Evolutionary conservation across 768 basidiomycete species (phyloP).

Genomic region (Sporobolomyces phaffii): DNA sequence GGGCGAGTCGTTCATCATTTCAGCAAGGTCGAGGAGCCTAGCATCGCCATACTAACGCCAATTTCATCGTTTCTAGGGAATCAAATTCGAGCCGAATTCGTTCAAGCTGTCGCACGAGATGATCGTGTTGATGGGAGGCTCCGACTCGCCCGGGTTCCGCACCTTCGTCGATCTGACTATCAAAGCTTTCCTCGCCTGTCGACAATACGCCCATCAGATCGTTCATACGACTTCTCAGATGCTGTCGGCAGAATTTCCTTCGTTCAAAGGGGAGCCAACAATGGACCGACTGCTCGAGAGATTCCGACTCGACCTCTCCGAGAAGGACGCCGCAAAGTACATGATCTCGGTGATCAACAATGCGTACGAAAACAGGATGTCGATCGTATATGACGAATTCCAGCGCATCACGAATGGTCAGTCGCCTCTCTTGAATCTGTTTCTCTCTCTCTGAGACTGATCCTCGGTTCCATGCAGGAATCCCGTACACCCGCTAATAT

Average conservation of each 20-base stretch:
- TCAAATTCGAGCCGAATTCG: conserved; percentile 96
- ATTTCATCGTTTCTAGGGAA: too few species aligned
- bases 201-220: conserved; percentile 88
- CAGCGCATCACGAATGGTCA: not conserved
- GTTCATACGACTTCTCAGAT: conserved; percentile 83
- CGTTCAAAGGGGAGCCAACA: conserved; percentile 92
- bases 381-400: conserved; percentile 86
- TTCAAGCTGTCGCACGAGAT: conserved; percentile 99
- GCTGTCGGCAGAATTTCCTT: conserved; percentile 89
- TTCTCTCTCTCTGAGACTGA: not conserved
- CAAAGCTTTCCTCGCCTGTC: conserved; percentile 91
- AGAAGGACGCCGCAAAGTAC: conserved; percentile 85
- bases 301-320: conserved; percentile 72
- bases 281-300: conserved; percentile 80
- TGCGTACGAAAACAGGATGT: conserved; percentile 89
- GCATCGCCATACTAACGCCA: too few species aligned
- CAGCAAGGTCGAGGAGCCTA: too few species aligned
- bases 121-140: conserved; percentile 94
- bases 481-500: not conserved
- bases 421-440: not conserved
- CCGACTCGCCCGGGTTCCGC: conserved; percentile 86
- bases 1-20: conserved; percentile 55
- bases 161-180: conserved; percentile 88
- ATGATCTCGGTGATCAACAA: conserved; percentile 85
- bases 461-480: not conserved